A percentile compares a stretch with the other conserved stretches of the same genome.
Evolutionary conservation across 495 filamentous ascomycete genomes (phyloP).

Genomic region (Friedmanniomyces endolithicus): DNA sequence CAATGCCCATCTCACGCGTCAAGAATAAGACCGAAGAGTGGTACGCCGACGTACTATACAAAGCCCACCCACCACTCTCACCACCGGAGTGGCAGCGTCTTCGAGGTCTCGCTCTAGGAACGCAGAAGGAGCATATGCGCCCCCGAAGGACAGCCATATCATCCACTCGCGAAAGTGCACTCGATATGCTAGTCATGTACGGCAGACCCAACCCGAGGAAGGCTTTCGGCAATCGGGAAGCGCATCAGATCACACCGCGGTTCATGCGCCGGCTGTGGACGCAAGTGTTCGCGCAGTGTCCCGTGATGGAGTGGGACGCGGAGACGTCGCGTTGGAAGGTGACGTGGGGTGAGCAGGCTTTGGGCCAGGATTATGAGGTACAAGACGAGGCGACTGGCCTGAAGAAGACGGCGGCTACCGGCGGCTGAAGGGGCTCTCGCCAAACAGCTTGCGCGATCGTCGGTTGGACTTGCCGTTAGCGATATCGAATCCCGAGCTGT

Average conservation of each 20-base stretch:
- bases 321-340: conserved; percentile 17
- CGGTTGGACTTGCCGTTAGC: background rate
- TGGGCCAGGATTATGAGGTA: background rate
- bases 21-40: conserved; percentile 48
- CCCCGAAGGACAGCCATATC: conserved; percentile 20
- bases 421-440: background rate
- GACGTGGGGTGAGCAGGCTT: conserved; percentile 20
- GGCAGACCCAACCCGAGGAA: conserved; percentile 30
- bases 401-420: background rate
- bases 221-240: conserved; percentile 26
- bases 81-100: conserved; percentile 51
- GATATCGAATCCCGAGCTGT: background rate
- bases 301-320: conserved; percentile 26
- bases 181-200: conserved; percentile 10
- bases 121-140: conserved; percentile 29
- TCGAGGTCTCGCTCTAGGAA: conserved; percentile 44
- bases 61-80: conserved; percentile 61
- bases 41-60: conserved; percentile 44
- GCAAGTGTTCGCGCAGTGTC: conserved; percentile 33
- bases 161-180: background rate
- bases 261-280: conserved; percentile 38
- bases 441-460: background rate
- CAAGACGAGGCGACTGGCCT: no score
- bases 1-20: conserved; percentile 39
- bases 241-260: conserved; percentile 33